Evolutionary conservation across 2,329 filamentous ascomycete species (phyloP), one percentile per base, ranked within the genome.

Genomic region (Drechslera avenae): DNA sequence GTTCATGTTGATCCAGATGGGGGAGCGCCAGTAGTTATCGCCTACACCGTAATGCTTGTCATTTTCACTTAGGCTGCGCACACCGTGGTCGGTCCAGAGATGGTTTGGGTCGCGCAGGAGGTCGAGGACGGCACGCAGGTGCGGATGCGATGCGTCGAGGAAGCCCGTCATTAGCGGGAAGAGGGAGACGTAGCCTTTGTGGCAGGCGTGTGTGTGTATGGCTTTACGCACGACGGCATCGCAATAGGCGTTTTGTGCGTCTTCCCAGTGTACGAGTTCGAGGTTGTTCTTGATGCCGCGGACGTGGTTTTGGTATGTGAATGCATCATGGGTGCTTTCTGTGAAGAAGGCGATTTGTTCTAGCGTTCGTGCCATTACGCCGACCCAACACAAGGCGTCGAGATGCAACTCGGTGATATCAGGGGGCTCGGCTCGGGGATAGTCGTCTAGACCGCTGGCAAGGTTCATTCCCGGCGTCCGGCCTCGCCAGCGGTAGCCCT

Each of bases 1-100:
- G 76, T 97, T 97, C 60, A 97, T 91, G 69, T 94, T 94, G 68
- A 97, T 89, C 93, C 93, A 97, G 18, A 97, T 83, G 0, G 94
- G 91, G 58, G 90, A 89, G 56, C 91, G 84, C 93, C 94, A 97
- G 78, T 97, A 97, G 75, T 97, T 96, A 78, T 97, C 93, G 6
- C 81, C 89, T 0, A 89, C 92, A 18, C 86, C 90, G 72, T 96
- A 97, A 54, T 88, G 82, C 63, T 86, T 79, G 67, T 91, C 87
- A 62, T 85, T 83, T 72, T 87, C 87, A 75, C 90, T 95, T 70
- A 97, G 76, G 72, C 91, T 96, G 54, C 93, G 85, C 60, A 97
- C 84, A 19, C 93, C 93, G 64, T 89, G 86, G 8, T 87, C 82
- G 66, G 89, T 95, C 85, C 91, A 97, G 16, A 97, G 79, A 63